Base-by-base conservation (phyloP, 1,284 basidiomycete genomes). In the Agroathelia rolfsii region DNA sequence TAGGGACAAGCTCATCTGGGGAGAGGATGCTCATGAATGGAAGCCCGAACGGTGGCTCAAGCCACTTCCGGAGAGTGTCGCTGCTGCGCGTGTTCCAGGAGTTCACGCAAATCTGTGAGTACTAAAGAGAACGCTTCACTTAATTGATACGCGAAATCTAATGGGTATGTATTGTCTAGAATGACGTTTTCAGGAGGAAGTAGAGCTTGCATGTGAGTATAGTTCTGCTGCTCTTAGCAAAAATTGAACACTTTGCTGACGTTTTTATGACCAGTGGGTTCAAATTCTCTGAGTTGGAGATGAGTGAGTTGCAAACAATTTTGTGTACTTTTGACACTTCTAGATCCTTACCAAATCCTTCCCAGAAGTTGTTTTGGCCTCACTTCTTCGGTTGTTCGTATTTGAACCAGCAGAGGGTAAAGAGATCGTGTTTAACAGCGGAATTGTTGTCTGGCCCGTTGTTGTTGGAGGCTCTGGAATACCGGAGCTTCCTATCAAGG, bases 261-360 rank as follows among this genome's bases (percentile, higher is more conserved):
- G n/a, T n/a, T n/a, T n/a, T n/a, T n/a, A n/a, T n/a, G n/a, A n/a
- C n/a, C 47, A 56, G 56, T 18, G 49, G 51, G 7, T 50, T 55
- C 36, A 51, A 50, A 29, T 52, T 53, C 31, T 47, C 48, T 0
- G 50, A 52, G 29, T 37, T 54, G 5, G 52, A 53, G 39, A 55
- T 52, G 43, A 52, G 48, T 50, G 29, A 7, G 45, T 46, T 53
- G 39, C 20, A 41, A 25, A 15, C 43, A 36, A 21, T 30, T n/a
- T n/a, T n/a, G n/a, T n/a, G n/a, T n/a, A n/a, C n/a, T n/a, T n/a
- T n/a, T n/a, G n/a, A n/a, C n/a, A n/a, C n/a, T n/a, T n/a, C n/a
- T n/a, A n/a, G n/a, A n/a, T n/a, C n/a, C n/a, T n/a, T n/a, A n/a
- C n/a, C n/a, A n/a, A n/a, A n/a, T n/a, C n/a, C n/a, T n/a, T n/a